Evolutionary conservation across 176 grass and related monocot genomes (phyloP).

Genomic region (Eragrostis curvula): DNA sequence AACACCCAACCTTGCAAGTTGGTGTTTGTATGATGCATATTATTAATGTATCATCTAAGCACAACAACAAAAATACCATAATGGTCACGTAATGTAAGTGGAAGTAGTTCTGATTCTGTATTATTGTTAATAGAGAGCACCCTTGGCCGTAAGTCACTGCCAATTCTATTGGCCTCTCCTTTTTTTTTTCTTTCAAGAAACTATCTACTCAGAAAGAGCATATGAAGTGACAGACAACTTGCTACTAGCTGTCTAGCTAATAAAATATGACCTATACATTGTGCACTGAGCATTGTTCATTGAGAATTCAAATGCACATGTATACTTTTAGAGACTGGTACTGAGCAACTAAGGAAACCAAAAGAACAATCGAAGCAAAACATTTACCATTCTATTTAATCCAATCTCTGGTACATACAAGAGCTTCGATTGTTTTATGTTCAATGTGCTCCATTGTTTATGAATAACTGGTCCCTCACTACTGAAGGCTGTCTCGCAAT

Average conservation of each 20-base stretch:
- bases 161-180: background rate
- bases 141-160: background rate
- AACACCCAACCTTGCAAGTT: background rate
- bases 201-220: background rate
- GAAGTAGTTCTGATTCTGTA: too few species aligned
- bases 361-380: conserved; percentile 36
- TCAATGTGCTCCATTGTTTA: conserved; percentile 55
- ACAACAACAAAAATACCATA: background rate
- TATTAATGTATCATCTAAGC: background rate
- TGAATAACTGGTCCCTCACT: conserved; percentile 24
- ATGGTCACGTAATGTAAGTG: too few species aligned
- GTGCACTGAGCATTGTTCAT: background rate
- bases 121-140: background rate
- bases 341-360: background rate
- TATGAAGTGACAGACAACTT: background rate
- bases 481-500: conserved; percentile 36
- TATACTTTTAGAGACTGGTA: too few species aligned
- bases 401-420: conserved; percentile 57
- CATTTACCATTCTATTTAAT: conserved; percentile 39
- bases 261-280: background rate
- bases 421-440: conserved; percentile 60
- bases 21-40: background rate
- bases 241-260: background rate
- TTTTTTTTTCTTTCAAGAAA: background rate
- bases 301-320: background rate